Evolutionary conservation across 768 basidiomycete species (phyloP).

Genomic region (Leccinum broughii): DNA sequence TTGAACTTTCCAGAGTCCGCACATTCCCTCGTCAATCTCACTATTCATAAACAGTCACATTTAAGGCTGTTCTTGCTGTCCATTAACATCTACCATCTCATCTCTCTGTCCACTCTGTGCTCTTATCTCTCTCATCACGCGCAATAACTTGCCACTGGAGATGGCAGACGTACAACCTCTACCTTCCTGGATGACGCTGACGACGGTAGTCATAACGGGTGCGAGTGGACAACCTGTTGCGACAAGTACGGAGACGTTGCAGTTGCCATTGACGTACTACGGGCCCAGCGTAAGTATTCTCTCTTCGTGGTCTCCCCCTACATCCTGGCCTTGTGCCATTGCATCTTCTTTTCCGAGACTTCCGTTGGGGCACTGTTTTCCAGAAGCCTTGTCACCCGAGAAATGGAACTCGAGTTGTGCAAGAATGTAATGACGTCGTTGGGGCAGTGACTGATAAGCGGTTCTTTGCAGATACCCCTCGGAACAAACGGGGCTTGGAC

Average conservation of each 20-base stretch:
- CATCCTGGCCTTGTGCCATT: background rate
- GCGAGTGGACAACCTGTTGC: constrained; percentile 51
- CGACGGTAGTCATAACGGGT: constrained; percentile 52
- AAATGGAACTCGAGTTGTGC: background rate
- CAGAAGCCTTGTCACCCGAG: background rate
- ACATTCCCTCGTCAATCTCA: constrained; percentile 26
- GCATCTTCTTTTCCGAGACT: background rate
- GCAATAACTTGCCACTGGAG: constrained; percentile 10
- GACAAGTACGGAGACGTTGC: constrained; percentile 60
- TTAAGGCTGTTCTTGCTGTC: constrained; percentile 6
- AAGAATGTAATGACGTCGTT: constrained; percentile 14
- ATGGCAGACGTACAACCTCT: constrained; percentile 57
- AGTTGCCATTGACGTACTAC: constrained; percentile 76
- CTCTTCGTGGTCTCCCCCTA: background rate
- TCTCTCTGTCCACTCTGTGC: constrained; percentile 7
- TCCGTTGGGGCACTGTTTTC: background rate
- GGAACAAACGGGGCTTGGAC: constrained; percentile 61
- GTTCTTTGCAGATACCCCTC: constrained; percentile 64
- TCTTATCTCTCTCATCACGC: constrained; percentile 7
- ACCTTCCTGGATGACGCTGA: constrained; percentile 72
- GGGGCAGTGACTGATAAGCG: constrained; percentile 12
- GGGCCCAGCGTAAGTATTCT: constrained; percentile 71
- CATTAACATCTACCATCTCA: constrained; percentile 6
- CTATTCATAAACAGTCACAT: constrained; percentile 5
- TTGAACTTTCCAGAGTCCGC: constrained; percentile 15